Conservation (phyloP, 164 flowering plant species). For the Magnolia officinalis region DNA sequence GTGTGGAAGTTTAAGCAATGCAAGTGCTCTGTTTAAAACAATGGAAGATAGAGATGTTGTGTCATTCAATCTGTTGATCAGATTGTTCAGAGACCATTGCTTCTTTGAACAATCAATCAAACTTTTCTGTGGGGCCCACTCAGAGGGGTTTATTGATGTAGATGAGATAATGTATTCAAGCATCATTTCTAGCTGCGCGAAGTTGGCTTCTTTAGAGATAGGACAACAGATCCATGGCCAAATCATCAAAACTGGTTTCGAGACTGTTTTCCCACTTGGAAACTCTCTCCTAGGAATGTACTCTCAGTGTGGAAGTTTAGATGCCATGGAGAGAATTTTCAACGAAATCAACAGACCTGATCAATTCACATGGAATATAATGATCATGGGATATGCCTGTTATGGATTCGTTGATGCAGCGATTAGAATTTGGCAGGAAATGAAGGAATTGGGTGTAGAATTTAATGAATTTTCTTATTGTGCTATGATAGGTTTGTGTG, state of each 20-base stretch:
- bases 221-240: conserved; percentile 26
- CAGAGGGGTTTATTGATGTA: conserved; percentile 15
- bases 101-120: conserved; percentile 15
- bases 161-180: conserved; percentile 19
- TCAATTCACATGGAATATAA: conserved; percentile 27
- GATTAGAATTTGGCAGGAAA: conserved; percentile 16
- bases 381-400: conserved; percentile 22
- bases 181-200: conserved; percentile 25
- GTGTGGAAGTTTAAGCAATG: conserved; percentile 14
- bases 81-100: conserved; percentile 15
- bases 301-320: conserved; percentile 20
- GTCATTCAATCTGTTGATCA: conserved; percentile 18
- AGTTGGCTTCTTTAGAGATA: conserved; percentile 11
- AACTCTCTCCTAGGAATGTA: conserved; percentile 31
- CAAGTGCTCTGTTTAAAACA: conserved; percentile 12
- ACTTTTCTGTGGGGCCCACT: conserved; percentile 13
- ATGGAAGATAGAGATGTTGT: conserved; percentile 16
- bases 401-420: conserved; percentile 15
- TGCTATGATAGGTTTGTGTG: conserved; percentile 21
- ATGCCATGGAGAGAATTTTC: conserved; percentile 23
- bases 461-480: conserved; percentile 25
- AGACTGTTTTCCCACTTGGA: conserved; percentile 11
- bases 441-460: conserved; percentile 21
- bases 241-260: conserved; percentile 20
- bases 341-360: conserved; percentile 19